Base-by-base conservation (phyloP, 164 flowering plant species). In the Echeveria elegans region DNA sequence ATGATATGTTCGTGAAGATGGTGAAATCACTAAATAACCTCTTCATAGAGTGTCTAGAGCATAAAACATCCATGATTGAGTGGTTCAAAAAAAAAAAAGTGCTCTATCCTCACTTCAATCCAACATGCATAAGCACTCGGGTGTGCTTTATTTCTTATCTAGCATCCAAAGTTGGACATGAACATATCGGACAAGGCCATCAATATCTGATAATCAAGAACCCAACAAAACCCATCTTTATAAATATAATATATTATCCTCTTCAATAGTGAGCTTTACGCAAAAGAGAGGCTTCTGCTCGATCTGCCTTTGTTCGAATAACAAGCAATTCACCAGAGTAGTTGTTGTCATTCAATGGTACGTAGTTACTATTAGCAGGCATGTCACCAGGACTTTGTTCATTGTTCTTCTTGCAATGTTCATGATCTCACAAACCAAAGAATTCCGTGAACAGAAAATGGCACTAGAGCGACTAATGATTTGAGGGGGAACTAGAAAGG, bases 201-300 rank as follows among this genome's bases (percentile, higher is more conserved):
- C 60, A 26, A 26, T 31, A 53, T 53, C 60, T 16, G 18, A 53
- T 34, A 7, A 53, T 10, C 16, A 50, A 50, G 60, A 53, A 53
- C 60, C 60, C 60, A 53, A 53, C 60, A 53, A 53, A 53, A 53
- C 24, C 31, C 31, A 53, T 8, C 60, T 53, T 53, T 53, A 53
- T 50, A 50, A 6, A n/a, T 53, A 26, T 9, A 53, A 24, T 53
- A 15, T 53, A 0, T 15, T 53, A 15, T 34, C 37, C 37, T 7
- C 37, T 3, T 34, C 30, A 53, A 14, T 24, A 53, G n/a, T 50
- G 58, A n/a, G 12, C 58, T 10, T 53, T n/a, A 53, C 2, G 56
- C 60, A 53, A 9, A 24, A 9, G 12, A 24, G 12, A 12, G 29
- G 6, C 30, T 14, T 53, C 30, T n/a, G n/a, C n/a, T n/a, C n/a